Percentiles rank a stretch among this genome's conserved stretches.
These are phyloP conservation scores for Lophiotrema nucula DNA, from an alignment of 495 filamentous ascomycete species.

Conservation along the genomic window DNA sequence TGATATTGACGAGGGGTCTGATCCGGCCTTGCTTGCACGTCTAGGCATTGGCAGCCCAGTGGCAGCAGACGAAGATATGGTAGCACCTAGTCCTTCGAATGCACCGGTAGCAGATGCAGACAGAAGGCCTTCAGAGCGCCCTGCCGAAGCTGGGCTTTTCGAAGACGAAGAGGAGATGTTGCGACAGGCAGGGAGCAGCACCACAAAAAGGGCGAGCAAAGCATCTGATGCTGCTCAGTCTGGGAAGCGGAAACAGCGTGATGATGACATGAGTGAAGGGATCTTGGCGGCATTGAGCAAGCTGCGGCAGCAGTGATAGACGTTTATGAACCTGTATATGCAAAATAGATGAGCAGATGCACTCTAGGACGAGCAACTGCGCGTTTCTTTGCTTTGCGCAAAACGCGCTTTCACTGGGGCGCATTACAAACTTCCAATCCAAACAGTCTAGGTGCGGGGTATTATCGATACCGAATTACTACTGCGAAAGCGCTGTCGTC, in stretches of 20 bases:
- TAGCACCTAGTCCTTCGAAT: slow-evolving; percentile 7
- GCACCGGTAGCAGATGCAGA: slow-evolving; percentile 32
- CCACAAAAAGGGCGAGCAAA: slow-evolving; percentile 2
- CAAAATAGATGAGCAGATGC: no score
- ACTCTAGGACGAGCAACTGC: no score
- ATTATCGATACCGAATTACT: no score
- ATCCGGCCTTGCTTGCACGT: not conserved
- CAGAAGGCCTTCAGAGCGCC: slow-evolving; percentile 31
- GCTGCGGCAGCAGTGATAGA: slow-evolving; percentile 36
- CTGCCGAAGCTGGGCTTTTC: slow-evolving; percentile 37
- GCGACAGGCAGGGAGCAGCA: slow-evolving; percentile 33
- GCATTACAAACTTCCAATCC: no score
- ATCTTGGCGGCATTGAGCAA: slow-evolving; percentile 59
- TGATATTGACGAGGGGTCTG: not conserved
- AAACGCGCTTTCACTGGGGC: no score
- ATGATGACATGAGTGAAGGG: slow-evolving; percentile 50
- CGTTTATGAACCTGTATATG: no score
- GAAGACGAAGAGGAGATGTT: slow-evolving; percentile 46
- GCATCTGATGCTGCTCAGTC: slow-evolving; percentile 2
- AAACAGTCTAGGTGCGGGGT: no score
- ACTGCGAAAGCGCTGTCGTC: no score
- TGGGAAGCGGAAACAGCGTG: slow-evolving; percentile 40
- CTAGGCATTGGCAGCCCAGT: not conserved
- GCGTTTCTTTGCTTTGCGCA: no score
- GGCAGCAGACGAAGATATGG: not conserved